Evolutionary conservation across 352 stramenopile species (phyloP).

Genomic region (Pythium rishiriense): DNA sequence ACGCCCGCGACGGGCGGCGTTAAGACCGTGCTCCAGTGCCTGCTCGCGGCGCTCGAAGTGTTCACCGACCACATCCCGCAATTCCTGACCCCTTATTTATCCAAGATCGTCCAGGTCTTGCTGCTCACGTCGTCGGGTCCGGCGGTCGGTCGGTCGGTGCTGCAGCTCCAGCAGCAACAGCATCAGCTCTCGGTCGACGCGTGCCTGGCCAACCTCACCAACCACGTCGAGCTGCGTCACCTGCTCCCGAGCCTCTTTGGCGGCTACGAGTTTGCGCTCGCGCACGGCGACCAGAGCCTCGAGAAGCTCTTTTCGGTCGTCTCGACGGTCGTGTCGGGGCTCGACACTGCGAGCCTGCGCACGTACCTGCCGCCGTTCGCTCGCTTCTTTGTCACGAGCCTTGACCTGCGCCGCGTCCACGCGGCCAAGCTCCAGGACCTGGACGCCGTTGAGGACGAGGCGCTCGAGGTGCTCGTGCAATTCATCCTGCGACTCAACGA

Average conservation of each 20-base stretch:
- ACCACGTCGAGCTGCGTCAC: conserved; percentile 73
- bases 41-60: conserved; percentile 72
- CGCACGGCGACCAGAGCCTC: conserved; percentile 51
- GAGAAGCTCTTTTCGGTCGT: conserved; percentile 75
- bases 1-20: conserved; percentile 24
- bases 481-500: conserved; percentile 89
- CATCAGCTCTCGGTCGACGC: conserved; percentile 64
- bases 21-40: conserved; percentile 70
- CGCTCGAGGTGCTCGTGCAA: conserved; percentile 73
- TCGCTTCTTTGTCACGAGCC: conserved; percentile 78
- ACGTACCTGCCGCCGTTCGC: conserved; percentile 74
- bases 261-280: conserved; percentile 65
- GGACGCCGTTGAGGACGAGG: conserved; percentile 72
- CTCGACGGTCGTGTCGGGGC: conserved; percentile 52
- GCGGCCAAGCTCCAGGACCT: conserved; percentile 49
- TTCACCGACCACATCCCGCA: conserved; percentile 84
- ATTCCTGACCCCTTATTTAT: conserved; percentile 80
- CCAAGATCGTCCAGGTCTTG: conserved; percentile 58
- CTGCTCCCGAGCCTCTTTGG: conserved; percentile 71
- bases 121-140: conserved; percentile 51
- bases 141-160: not conserved
- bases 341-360: conserved; percentile 55
- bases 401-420: conserved; percentile 79
- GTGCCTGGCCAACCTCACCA: conserved; percentile 65
- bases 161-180: conserved; percentile 19